These are phyloP conservation scores for Hypoxylon crocopeplum DNA, from an alignment of 495 filamentous ascomycete species.

Conservation along the genomic window DNA sequence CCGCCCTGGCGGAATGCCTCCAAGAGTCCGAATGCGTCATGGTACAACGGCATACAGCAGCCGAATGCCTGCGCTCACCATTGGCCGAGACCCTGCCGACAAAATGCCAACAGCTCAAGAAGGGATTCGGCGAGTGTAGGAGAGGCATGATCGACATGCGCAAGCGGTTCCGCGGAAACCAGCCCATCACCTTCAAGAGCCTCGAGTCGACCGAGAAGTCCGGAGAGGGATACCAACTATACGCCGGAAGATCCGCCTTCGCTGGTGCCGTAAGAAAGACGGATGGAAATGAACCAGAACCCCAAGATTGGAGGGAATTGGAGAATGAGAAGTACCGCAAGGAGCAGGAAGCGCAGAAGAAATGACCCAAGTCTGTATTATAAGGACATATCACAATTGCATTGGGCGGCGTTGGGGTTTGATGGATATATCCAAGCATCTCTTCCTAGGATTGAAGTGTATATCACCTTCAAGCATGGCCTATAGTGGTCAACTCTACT, in stretches of 20 bases:
- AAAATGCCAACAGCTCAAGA: constrained; percentile 90
- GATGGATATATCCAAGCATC: constrained; percentile 12
- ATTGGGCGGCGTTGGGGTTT: constrained; percentile 30
- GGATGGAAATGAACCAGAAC: constrained; percentile 57
- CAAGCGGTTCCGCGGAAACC: constrained; percentile 97
- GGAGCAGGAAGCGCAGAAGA: constrained; percentile 38
- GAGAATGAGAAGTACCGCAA: constrained; percentile 61
- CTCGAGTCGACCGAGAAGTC: constrained; percentile 66
- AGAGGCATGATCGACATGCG: constrained; percentile 98
- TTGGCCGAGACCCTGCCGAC: constrained; percentile 78
- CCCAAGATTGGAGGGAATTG: constrained; percentile 60
- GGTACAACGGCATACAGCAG: constrained; percentile 81
- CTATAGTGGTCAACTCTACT: constrained; percentile 14
- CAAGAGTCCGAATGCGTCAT: constrained; percentile 95
- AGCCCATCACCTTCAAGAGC: constrained; percentile 70
- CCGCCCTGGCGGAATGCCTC: constrained; percentile 90
- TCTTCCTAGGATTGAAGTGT: too few species aligned
- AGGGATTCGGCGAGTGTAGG: constrained; percentile 93
- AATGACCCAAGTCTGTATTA: constrained; percentile 8
- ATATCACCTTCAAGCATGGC: too few species aligned
- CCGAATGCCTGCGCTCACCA: constrained; percentile 86
- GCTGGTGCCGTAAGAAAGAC: constrained; percentile 57
- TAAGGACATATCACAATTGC: constrained; percentile 16
- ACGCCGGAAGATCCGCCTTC: constrained; percentile 79
- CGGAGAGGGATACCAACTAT: constrained; percentile 69